phyloP scores from a whole-genome alignment of 495 filamentous ascomycete genomes.

The Penicillium ochrochloron region DNA sequence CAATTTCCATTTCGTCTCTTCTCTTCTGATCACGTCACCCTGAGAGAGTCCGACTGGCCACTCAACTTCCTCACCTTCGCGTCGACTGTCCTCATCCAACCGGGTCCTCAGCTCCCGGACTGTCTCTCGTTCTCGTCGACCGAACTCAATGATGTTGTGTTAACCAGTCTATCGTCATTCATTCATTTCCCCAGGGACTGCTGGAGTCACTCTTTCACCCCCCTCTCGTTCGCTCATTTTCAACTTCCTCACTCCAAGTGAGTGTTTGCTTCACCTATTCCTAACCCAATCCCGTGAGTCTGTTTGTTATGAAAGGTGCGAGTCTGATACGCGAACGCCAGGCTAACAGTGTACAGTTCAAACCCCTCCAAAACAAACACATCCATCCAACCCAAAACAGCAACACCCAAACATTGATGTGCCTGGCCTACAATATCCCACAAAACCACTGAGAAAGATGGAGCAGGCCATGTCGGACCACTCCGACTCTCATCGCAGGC shows the following conservation, averaged over 20 bases:
- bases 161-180: constrained; percentile 24
- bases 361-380: neutral
- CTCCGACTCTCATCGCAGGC: constrained; percentile 35
- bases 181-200: constrained; percentile 15
- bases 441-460: constrained; percentile 13
- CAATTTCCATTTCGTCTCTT: constrained; percentile 7
- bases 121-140: constrained; percentile 17
- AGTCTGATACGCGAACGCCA: neutral
- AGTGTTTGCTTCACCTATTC: constrained; percentile 1
- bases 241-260: constrained; percentile 5
- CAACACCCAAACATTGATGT: neutral
- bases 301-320: neutral
- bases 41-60: neutral
- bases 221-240: constrained; percentile 2
- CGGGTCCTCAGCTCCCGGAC: constrained; percentile 23
- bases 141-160: constrained; percentile 16
- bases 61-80: constrained; percentile 6
- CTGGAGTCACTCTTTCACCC: constrained; percentile 22
- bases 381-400: constrained; percentile 1
- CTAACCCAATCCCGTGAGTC: neutral
- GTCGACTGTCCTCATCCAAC: constrained; percentile 10
- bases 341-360: constrained; percentile 3
- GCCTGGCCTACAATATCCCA: neutral
- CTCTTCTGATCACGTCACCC: constrained; percentile 17
- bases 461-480: constrained; percentile 28